These are phyloP conservation scores for Zygnema cylindricum DNA, from an alignment of 139 green algal species.

Conservation along the genomic window DNA sequence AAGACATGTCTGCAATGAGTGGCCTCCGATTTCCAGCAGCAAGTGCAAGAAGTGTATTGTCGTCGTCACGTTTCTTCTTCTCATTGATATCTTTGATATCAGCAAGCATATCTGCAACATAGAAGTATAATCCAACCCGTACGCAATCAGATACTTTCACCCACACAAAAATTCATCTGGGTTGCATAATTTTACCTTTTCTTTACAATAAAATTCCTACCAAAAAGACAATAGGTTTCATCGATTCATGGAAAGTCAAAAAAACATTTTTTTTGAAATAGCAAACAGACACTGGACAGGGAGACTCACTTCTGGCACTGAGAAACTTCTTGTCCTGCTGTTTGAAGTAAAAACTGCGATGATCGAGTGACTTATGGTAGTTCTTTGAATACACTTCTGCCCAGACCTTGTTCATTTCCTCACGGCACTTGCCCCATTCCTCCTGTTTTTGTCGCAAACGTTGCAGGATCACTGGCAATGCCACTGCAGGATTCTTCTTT, in stretches of 20 bases:
- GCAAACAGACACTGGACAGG: too few relatives aligned
- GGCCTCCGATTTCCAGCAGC: constrained; percentile 16
- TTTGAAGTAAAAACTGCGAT: constrained; percentile 99
- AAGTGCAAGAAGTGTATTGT: constrained; percentile 44
- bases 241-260: too few relatives aligned
- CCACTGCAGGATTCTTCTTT: constrained; percentile 82
- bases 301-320: constrained; percentile 72
- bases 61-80: constrained; percentile 54
- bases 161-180: too few relatives aligned
- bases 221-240: too few relatives aligned
- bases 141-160: too few relatives aligned
- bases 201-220: too few relatives aligned
- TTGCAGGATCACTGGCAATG: constrained; percentile 83
- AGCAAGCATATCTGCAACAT: constrained; percentile 71
- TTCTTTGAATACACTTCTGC: constrained; percentile 92
- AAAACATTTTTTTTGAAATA: too few relatives aligned
- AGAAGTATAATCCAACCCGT: constrained; percentile 17
- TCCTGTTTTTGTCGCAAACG: constrained; percentile 91
- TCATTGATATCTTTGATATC: constrained; percentile 92
- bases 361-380: constrained; percentile 97
- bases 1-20: constrained; percentile 74
- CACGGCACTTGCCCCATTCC: constrained; percentile 80
- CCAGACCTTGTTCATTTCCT: constrained; percentile 79
- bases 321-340: constrained; percentile 96
- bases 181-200: too few relatives aligned